A percentile compares a stretch with the other conserved stretches of the same genome.
phyloP scores from a whole-genome alignment of 2,329 filamentous ascomycete genomes.

The Penicillium sp. region DNA sequence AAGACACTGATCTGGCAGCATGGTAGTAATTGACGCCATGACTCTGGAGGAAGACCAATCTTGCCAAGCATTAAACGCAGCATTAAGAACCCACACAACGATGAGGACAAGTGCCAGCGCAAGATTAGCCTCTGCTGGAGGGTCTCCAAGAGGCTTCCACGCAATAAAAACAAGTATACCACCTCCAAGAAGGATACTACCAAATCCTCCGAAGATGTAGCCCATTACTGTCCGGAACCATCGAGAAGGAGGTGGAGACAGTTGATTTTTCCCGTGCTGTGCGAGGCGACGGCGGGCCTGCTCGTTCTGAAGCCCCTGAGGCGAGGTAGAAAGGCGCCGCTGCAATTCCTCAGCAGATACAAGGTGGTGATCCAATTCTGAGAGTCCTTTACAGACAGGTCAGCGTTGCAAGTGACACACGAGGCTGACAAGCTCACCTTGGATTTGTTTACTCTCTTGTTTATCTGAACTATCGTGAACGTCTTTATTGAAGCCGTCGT shows the following conservation, averaged over 20 bases:
- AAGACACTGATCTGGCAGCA: conserved; percentile 76
- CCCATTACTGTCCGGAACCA: conserved; percentile 63
- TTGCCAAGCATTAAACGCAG: conserved; percentile 71
- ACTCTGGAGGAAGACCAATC: conserved; percentile 78
- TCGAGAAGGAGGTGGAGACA: conserved; percentile 67
- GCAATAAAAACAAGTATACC: conserved; percentile 75
- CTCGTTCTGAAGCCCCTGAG: conserved; percentile 64
- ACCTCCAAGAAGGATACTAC: conserved; percentile 70
- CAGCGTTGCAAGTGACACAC: neutral
- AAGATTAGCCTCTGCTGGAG: conserved; percentile 72
- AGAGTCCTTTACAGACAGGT: conserved; percentile 52
- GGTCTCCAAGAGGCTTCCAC: conserved; percentile 75
- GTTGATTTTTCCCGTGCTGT: conserved; percentile 70
- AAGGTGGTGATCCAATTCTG: conserved; percentile 67
- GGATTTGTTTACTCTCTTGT: conserved; percentile 1
- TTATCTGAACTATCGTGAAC: neutral
- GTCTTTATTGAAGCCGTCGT: neutral
- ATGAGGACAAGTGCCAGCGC: conserved; percentile 75
- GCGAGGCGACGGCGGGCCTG: conserved; percentile 60
- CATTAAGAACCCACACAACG: conserved; percentile 71
- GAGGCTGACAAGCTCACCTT: neutral
- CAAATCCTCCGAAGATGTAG: conserved; percentile 81
- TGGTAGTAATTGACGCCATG: conserved; percentile 78
- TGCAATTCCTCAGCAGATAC: conserved; percentile 63
- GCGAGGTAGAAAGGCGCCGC: conserved; percentile 62